Evolutionary conservation across 805 yeast species (phyloP).

Genomic region (Phaffomyces antillensis): DNA sequence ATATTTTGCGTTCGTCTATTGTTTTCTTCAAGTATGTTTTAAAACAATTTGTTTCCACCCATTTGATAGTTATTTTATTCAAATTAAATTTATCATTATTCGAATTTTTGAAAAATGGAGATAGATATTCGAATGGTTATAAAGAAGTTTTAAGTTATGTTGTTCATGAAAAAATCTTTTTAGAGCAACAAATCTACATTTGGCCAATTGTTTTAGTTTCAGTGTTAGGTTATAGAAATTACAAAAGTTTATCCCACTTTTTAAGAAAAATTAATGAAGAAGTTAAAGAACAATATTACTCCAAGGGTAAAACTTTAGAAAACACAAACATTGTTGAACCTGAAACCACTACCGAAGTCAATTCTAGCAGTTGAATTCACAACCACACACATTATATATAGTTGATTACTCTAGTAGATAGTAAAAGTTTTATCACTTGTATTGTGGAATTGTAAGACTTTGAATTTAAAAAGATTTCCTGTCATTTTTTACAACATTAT

Average conservation of each 20-base stretch:
- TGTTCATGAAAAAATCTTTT: conserved; percentile 2
- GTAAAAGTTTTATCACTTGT: too few species aligned
- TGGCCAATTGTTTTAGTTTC: conserved; percentile 18
- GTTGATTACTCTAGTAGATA: too few species aligned
- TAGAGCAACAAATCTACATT: conserved; percentile 4
- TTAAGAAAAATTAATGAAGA: conserved; percentile 29
- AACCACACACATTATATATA: too few species aligned
- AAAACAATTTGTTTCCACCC: conserved; percentile 2
- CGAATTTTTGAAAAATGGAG: conserved; percentile 15
- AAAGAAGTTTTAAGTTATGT: conserved; percentile 10
- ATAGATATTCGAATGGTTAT: conserved; percentile 12
- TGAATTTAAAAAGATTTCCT: too few species aligned
- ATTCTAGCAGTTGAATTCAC: too few species aligned
- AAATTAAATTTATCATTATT: conserved; percentile 11
- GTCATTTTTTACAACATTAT: too few species aligned
- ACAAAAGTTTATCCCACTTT: background rate
- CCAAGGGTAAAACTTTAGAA: conserved; percentile 49
- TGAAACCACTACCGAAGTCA: too few species aligned
- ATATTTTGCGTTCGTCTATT: background rate
- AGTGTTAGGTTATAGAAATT: conserved; percentile 1
- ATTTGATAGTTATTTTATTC: conserved; percentile 9
- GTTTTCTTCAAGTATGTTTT: background rate
- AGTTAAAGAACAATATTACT: conserved; percentile 52
- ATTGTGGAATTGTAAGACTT: too few species aligned
- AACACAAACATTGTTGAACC: conserved; percentile 8